Conservation (phyloP, 768 basidiomycete genomes). For the Hericium coralloides region DNA sequence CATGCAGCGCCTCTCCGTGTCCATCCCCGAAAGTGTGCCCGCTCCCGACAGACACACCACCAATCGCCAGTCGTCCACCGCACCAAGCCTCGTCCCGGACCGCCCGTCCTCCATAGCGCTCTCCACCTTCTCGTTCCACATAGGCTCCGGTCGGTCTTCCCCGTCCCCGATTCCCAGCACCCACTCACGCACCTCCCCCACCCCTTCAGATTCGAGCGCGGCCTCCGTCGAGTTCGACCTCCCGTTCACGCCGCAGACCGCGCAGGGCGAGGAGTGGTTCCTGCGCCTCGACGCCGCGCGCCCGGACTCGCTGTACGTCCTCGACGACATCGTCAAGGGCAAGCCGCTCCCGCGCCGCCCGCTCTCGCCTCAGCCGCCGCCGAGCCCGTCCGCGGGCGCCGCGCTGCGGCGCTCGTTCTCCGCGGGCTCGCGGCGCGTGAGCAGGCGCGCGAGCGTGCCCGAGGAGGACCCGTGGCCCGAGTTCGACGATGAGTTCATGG, state of each 20-base stretch:
- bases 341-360: background rate
- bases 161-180: background rate
- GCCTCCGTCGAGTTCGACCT: constrained; percentile 13
- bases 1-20: background rate
- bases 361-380: background rate
- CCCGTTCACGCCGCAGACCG: constrained; percentile 1
- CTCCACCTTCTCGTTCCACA: constrained; percentile 16
- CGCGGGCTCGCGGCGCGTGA: constrained; percentile 3
- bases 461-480: constrained; percentile 20
- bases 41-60: background rate
- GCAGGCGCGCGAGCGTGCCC: constrained; percentile 11
- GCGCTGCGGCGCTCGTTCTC: background rate
- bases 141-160: constrained; percentile 9
- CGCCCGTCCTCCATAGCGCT: constrained; percentile 14
- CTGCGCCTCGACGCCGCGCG: background rate
- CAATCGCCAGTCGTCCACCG: background rate
- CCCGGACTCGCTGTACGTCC: background rate
- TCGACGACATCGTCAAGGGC: background rate
- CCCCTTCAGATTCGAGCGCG: constrained; percentile 4
- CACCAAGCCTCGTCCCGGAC: constrained; percentile 12
- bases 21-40: background rate
- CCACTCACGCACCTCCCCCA: constrained; percentile 1
- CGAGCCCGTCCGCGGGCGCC: background rate
- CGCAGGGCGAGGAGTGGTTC: background rate
- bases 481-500: constrained; percentile 27